These are phyloP conservation scores for Saccharomycopsis sp. DNA, from an alignment of 805 yeast species.

Conservation along the genomic window DNA sequence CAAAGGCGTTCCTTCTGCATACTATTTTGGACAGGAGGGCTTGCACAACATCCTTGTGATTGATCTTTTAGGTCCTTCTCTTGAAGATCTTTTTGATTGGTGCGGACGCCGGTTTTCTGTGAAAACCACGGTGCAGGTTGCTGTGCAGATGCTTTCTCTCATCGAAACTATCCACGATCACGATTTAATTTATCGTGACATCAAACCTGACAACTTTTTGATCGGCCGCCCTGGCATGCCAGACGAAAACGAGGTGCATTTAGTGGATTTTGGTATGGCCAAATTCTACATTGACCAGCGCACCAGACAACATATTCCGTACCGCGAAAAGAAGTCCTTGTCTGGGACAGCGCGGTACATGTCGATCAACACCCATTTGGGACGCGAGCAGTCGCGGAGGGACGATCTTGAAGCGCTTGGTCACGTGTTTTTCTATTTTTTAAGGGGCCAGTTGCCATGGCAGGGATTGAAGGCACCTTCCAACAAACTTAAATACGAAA, in stretches of 20 bases:
- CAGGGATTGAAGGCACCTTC: slow-evolving; percentile 98
- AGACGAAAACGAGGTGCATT: slow-evolving; percentile 77
- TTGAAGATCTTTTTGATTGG: slow-evolving; percentile 97
- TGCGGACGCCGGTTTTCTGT: slow-evolving; percentile 85
- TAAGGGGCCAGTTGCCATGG: slow-evolving; percentile 96
- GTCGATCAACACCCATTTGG: slow-evolving; percentile 96
- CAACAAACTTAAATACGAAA: slow-evolving; percentile 94
- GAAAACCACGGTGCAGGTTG: slow-evolving; percentile 88
- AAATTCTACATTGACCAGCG: slow-evolving; percentile 96
- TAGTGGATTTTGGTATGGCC: slow-evolving; percentile 98
- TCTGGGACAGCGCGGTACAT: slow-evolving; percentile 99
- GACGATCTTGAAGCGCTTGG: slow-evolving; percentile 96
- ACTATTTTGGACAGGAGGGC: slow-evolving; percentile 97
- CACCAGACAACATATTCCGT: slow-evolving; percentile 92
- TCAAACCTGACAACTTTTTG: slow-evolving; percentile 94
- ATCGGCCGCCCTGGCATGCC: slow-evolving; percentile 84
- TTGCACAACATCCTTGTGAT: slow-evolving; percentile 91
- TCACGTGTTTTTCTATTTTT: slow-evolving; percentile 91
- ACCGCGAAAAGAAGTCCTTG: slow-evolving; percentile 89
- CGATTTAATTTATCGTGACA: slow-evolving; percentile 90
- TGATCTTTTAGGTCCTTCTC: slow-evolving; percentile 89
- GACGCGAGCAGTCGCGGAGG: slow-evolving; percentile 93
- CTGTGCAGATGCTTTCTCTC: slow-evolving; percentile 87
- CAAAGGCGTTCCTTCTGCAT: slow-evolving; percentile 90
- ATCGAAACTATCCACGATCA: slow-evolving; percentile 84